Percentiles rank a stretch among this genome's conserved stretches.
Conservation (phyloP, 2,329 filamentous ascomycete species). For the Stachybotrys chartarum region DNA sequence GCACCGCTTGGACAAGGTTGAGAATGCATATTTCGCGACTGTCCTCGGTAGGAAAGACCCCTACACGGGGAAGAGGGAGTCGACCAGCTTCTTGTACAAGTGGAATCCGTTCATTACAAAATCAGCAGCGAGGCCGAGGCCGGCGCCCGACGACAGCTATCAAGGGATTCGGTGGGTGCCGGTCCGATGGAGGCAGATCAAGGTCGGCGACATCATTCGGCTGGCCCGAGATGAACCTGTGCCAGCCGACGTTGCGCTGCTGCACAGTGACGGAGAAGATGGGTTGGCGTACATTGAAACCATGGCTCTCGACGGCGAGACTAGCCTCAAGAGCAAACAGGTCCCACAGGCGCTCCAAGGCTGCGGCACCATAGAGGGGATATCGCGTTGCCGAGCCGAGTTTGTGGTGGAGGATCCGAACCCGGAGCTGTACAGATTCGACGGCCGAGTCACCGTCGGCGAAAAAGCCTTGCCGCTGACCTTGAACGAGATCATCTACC, state of each 20-base stretch:
- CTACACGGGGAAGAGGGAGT: constrained; percentile 18
- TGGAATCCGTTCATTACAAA: constrained; percentile 26
- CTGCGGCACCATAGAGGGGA: constrained; percentile 47
- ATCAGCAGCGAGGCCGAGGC: constrained; percentile 17
- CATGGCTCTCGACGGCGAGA: constrained; percentile 79
- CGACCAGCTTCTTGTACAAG: constrained; percentile 12
- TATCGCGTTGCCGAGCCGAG: constrained; percentile 49
- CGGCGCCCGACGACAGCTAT: constrained; percentile 54
- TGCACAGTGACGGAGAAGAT: constrained; percentile 72
- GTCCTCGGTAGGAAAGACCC: constrained; percentile 33
- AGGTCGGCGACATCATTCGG: constrained; percentile 42
- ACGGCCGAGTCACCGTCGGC: constrained; percentile 57
- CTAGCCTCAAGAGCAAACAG: constrained; percentile 73
- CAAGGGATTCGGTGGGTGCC: constrained; percentile 43
- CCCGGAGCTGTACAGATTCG: constrained; percentile 68
- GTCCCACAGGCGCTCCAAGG: constrained; percentile 51
- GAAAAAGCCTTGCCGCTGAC: constrained; percentile 63
- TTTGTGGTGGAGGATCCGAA: constrained; percentile 74
- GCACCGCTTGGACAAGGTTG: constrained; percentile 72
- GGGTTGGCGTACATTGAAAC: constrained; percentile 78
- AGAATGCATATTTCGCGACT: constrained; percentile 55
- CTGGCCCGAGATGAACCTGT: constrained; percentile 65
- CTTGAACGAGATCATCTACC: constrained; percentile 75
- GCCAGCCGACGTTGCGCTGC: constrained; percentile 74
- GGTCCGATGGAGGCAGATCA: constrained; percentile 36